These are phyloP conservation scores for Pistacia atlantica DNA, from an alignment of 345 rosid genomes.

Conservation along the genomic window DNA sequence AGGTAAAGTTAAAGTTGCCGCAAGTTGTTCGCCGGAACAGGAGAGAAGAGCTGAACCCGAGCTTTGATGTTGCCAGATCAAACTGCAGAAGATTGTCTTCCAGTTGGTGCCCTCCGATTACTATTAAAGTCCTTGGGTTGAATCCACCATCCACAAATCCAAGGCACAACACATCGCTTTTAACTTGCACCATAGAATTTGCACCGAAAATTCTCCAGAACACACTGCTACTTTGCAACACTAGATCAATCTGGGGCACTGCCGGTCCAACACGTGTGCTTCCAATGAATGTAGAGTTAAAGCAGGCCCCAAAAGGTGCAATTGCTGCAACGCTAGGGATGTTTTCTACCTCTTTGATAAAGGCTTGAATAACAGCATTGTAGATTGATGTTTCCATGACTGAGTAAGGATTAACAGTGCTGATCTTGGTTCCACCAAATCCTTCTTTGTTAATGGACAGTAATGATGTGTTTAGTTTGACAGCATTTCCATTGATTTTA, in stretches of 20 bases:
- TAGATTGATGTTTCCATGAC: slow-evolving; percentile 43
- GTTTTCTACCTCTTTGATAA: slow-evolving; percentile 21
- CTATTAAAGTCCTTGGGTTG: slow-evolving; percentile 31
- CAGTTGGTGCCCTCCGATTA: slow-evolving; percentile 43
- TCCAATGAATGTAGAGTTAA: slow-evolving; percentile 1
- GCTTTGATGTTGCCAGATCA: slow-evolving; percentile 38
- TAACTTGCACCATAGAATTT: slow-evolving; percentile 44
- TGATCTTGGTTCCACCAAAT: slow-evolving; percentile 53
- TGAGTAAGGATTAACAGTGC: slow-evolving; percentile 38
- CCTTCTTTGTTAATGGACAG: slow-evolving; percentile 35
- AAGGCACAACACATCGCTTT: slow-evolving; percentile 32
- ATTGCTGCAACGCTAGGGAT: slow-evolving; percentile 22
- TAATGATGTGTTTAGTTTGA: slow-evolving; percentile 34
- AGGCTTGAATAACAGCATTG: slow-evolving; percentile 33
- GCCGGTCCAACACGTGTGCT: slow-evolving; percentile 35
- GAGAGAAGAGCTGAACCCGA: slow-evolving; percentile 43
- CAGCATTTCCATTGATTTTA: slow-evolving; percentile 32
- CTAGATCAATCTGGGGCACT: slow-evolving; percentile 38
- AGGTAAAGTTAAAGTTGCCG: slow-evolving; percentile 30
- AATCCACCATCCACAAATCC: slow-evolving; percentile 43
- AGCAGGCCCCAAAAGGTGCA: slow-evolving; percentile 27
- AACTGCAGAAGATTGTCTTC: slow-evolving; percentile 44
- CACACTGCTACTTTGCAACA: slow-evolving; percentile 33
- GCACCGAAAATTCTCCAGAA: slow-evolving; percentile 46
- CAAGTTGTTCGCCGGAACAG: slow-evolving; percentile 28